phyloP scores from a whole-genome alignment of 805 yeast species.

The Yamadazyma akitaensis region DNA sequence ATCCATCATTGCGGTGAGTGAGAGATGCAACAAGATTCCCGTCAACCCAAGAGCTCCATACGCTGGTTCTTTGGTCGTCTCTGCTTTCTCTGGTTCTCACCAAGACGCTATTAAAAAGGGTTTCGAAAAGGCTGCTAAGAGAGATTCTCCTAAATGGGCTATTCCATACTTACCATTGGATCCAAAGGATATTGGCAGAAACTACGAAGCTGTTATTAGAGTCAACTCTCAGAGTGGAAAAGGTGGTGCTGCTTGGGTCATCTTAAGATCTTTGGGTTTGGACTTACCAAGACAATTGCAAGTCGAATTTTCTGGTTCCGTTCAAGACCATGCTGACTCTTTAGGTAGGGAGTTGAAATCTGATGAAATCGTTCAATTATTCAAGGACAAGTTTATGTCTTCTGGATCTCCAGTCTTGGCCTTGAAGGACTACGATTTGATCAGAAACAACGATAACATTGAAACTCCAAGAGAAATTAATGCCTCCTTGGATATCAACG shows the following conservation, averaged over 20 bases:
- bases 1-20: slow-evolving; percentile 63
- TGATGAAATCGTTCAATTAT: slow-evolving; percentile 58
- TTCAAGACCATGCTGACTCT: slow-evolving; percentile 61
- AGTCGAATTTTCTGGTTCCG: slow-evolving; percentile 61
- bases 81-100: slow-evolving; percentile 75
- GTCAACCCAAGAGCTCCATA: slow-evolving; percentile 75
- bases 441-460: slow-evolving; percentile 25
- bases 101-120: slow-evolving; percentile 73
- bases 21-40: slow-evolving; percentile 75
- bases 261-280: slow-evolving; percentile 64
- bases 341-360: slow-evolving; percentile 68
- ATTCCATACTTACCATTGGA: slow-evolving; percentile 78
- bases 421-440: slow-evolving; percentile 46
- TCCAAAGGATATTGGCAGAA: slow-evolving; percentile 78
- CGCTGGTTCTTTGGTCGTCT: slow-evolving; percentile 74
- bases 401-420: slow-evolving; percentile 23
- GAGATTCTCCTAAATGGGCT: slow-evolving; percentile 48
- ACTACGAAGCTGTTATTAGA: slow-evolving; percentile 77
- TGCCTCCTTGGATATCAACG: slow-evolving; percentile 28
- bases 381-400: slow-evolving; percentile 53
- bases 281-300: slow-evolving; percentile 74
- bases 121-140: slow-evolving; percentile 48
- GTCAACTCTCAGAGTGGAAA: slow-evolving; percentile 86
- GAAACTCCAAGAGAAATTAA: slow-evolving; percentile 47
- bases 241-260: slow-evolving; percentile 85